These are phyloP conservation scores for Kuraishia molischiana DNA, from an alignment of 805 yeast genomes.

Conservation along the genomic window DNA sequence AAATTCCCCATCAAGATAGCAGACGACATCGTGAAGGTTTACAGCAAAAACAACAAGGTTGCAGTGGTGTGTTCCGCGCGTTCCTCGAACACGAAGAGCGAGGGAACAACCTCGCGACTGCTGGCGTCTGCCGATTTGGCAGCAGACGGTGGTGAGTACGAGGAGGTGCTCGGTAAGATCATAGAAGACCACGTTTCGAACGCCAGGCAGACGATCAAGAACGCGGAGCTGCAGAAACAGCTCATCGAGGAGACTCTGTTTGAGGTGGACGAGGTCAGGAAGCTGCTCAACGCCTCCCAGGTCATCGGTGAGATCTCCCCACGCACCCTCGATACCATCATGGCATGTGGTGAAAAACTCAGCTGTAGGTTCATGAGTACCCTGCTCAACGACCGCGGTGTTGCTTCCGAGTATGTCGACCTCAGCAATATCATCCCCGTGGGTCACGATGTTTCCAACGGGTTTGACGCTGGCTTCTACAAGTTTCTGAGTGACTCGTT, in stretches of 20 bases:
- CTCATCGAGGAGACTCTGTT: slow-evolving; percentile 48
- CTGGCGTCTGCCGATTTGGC: slow-evolving; percentile 79
- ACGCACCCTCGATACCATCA: slow-evolving; percentile 79
- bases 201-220: slow-evolving; percentile 45
- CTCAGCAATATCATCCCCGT: slow-evolving; percentile 63
- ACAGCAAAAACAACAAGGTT: slow-evolving; percentile 50
- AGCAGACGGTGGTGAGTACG: slow-evolving; percentile 48
- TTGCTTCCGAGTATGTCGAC: slow-evolving; percentile 71
- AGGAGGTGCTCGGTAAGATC: slow-evolving; percentile 51
- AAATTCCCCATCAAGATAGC: slow-evolving; percentile 84
- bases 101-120: slow-evolving; percentile 90
- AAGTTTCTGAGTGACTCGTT: slow-evolving; percentile 41
- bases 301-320: slow-evolving; percentile 87
- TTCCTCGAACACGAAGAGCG: slow-evolving; percentile 81
- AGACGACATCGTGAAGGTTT: slow-evolving; percentile 70
- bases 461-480: slow-evolving; percentile 63
- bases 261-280: slow-evolving; percentile 61
- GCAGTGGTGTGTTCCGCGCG: slow-evolving; percentile 97
- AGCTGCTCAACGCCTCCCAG: slow-evolving; percentile 76
- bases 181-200: slow-evolving; percentile 71
- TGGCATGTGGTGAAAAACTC: slow-evolving; percentile 91
- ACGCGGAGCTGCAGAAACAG: slow-evolving; percentile 32
- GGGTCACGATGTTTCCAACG: slow-evolving; percentile 42
- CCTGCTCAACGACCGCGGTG: slow-evolving; percentile 74
- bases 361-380: slow-evolving; percentile 86